Percentiles rank a stretch among this genome's conserved stretches.
Conservation (phyloP, 2,329 filamentous ascomycete genomes). For the Pseudogymnoascus sp. region DNA sequence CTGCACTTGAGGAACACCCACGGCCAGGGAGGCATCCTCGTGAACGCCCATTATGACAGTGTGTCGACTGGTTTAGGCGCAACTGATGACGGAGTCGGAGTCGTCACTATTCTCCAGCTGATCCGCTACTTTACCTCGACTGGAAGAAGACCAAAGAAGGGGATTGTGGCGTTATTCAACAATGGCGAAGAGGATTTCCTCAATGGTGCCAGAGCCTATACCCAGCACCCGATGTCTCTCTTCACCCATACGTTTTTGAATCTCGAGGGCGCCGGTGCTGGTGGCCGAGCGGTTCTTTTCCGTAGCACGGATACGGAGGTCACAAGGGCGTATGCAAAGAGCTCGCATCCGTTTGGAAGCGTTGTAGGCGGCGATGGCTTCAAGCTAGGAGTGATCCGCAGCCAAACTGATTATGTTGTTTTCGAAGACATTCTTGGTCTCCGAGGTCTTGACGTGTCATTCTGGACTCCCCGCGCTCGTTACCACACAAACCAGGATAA, state of each 20-base stretch:
- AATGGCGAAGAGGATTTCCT: slow-evolving; percentile 93
- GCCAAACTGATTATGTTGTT: slow-evolving; percentile 82
- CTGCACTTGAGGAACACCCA: slow-evolving; percentile 38
- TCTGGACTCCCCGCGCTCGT: slow-evolving; percentile 74
- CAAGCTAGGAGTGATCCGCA: slow-evolving; percentile 67
- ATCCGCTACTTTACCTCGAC: slow-evolving; percentile 75
- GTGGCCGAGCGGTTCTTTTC: slow-evolving; percentile 80
- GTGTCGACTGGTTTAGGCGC: slow-evolving; percentile 89
- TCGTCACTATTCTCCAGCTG: slow-evolving; percentile 78
- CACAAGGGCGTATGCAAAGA: slow-evolving; percentile 66
- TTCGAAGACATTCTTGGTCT: slow-evolving; percentile 72
- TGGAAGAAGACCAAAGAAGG: slow-evolving; percentile 66
- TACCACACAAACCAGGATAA: slow-evolving; percentile 94
- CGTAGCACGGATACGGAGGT: slow-evolving; percentile 81
- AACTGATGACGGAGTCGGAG: slow-evolving; percentile 87
- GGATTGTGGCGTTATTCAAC: slow-evolving; percentile 80
- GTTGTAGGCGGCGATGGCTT: slow-evolving; percentile 82
- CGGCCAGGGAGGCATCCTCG: slow-evolving; percentile 69
- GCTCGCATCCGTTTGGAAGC: slow-evolving; percentile 71
- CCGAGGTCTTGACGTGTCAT: slow-evolving; percentile 85
- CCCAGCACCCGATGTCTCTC: slow-evolving; percentile 70
- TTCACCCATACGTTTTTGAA: slow-evolving; percentile 88
- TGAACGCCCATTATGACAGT: slow-evolving; percentile 87
- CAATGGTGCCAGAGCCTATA: slow-evolving; percentile 78
- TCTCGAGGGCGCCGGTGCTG: slow-evolving; percentile 88